phyloP scores from a whole-genome alignment of 2,329 filamentous ascomycete genomes.

The Talaromyces sp. region DNA sequence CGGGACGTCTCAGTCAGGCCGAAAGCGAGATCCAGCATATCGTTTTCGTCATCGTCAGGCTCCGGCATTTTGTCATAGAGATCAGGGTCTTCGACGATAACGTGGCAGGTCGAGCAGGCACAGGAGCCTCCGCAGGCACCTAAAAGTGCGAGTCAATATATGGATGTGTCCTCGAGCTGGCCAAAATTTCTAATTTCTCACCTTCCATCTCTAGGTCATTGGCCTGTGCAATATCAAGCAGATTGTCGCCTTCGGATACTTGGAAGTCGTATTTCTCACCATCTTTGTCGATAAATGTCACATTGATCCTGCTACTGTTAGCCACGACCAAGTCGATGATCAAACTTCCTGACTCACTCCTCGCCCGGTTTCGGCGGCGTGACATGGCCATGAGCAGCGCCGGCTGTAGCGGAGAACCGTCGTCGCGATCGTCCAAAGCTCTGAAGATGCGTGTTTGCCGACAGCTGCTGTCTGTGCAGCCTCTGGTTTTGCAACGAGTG shows the following conservation, averaged over 20 bases:
- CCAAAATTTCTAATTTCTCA: slow-evolving; percentile 28
- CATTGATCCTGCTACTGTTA: slow-evolving; percentile 54
- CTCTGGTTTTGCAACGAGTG: slow-evolving; percentile 15
- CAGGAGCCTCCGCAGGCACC: slow-evolving; percentile 91
- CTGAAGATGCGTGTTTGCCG: slow-evolving; percentile 13
- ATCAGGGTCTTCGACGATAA: slow-evolving; percentile 70
- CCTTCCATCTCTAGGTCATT: slow-evolving; percentile 97
- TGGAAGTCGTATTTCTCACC: slow-evolving; percentile 68
- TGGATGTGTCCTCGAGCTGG: not conserved
- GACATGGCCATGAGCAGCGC: slow-evolving; percentile 69
- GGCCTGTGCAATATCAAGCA: slow-evolving; percentile 90
- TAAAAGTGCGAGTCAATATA: slow-evolving; percentile 18
- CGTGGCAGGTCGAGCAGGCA: slow-evolving; percentile 88
- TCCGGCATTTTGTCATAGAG: slow-evolving; percentile 75
- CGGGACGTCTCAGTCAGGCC: slow-evolving; percentile 80
- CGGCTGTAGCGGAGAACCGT: slow-evolving; percentile 61
- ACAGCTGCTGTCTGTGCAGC: slow-evolving; percentile 8
- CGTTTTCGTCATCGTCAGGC: slow-evolving; percentile 75
- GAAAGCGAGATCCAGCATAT: slow-evolving; percentile 88
- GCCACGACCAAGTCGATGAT: not conserved
- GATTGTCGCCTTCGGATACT: slow-evolving; percentile 81
- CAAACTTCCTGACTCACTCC: slow-evolving; percentile 58
- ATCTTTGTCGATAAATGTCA: slow-evolving; percentile 94
- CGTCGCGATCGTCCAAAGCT: slow-evolving; percentile 31
- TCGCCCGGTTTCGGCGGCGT: slow-evolving; percentile 81